phyloP scores from a whole-genome alignment of 345 rosid species.

The Citrus sp. region DNA sequence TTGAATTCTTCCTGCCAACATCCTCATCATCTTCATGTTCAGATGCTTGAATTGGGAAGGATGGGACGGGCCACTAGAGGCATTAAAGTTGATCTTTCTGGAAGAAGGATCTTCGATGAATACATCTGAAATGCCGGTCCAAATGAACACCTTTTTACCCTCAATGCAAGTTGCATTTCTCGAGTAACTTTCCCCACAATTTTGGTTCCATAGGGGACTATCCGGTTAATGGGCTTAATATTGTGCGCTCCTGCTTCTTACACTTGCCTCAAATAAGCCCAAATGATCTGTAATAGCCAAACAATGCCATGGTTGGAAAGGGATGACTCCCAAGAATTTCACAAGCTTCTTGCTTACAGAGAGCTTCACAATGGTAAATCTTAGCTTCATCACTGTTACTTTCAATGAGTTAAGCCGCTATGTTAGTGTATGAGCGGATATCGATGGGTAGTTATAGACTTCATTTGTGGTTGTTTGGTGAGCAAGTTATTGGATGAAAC shows the following conservation, averaged over 20 bases:
- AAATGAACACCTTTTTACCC: conserved; percentile 32
- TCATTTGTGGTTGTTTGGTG: background rate
- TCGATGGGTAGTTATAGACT: background rate
- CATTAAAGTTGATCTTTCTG: conserved; percentile 19
- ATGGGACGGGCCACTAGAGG: conserved; percentile 14
- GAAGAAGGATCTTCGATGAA: conserved; percentile 16
- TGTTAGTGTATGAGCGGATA: background rate
- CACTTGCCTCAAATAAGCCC: conserved; percentile 35
- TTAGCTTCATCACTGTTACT: conserved; percentile 25
- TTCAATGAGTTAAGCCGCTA: conserved; percentile 21
- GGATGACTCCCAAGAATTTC: conserved; percentile 13
- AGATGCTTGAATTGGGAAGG: conserved; percentile 37
- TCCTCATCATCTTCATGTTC: conserved; percentile 15
- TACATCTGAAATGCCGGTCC: conserved; percentile 21
- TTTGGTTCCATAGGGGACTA: conserved; percentile 22
- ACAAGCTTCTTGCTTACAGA: conserved; percentile 30
- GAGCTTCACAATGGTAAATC: conserved; percentile 30
- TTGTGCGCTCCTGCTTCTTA: conserved; percentile 25
- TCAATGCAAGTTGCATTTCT: conserved; percentile 26
- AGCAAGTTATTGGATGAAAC: background rate
- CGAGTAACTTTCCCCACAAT: conserved; percentile 23
- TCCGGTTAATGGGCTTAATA: conserved; percentile 23
- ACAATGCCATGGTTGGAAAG: background rate
- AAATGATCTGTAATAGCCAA: conserved; percentile 23
- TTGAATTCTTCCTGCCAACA: background rate